phyloP scores from a whole-genome alignment of 495 filamentous ascomycete genomes.

The Aspergillus sclerotioniger region DNA sequence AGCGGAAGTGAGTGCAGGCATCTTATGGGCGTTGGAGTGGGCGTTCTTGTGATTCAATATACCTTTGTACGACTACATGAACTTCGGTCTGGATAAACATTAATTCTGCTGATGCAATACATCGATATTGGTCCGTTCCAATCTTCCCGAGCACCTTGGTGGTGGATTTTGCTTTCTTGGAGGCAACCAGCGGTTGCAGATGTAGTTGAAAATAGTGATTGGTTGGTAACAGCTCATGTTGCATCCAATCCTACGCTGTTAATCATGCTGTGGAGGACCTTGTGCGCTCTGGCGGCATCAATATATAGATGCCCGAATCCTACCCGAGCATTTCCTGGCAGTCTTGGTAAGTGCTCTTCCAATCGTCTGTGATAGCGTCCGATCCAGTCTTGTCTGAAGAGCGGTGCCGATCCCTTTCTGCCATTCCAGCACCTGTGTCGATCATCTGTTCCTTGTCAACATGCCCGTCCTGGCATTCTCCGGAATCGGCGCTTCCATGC shows the following conservation, averaged over 20 bases:
- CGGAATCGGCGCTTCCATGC: background rate
- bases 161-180: background rate
- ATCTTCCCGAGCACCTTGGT: background rate
- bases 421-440: background rate
- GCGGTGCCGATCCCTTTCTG: background rate
- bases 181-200: background rate
- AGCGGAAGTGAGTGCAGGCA: slow-evolving; percentile 56
- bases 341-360: slow-evolving; percentile 2
- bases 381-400: background rate
- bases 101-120: background rate
- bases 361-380: background rate
- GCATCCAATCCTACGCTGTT: too few relatives aligned
- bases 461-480: background rate
- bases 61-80: slow-evolving; percentile 42
- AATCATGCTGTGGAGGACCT: too few relatives aligned
- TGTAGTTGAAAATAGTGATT: background rate
- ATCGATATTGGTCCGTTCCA: background rate
- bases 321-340: background rate
- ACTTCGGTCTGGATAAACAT: slow-evolving; percentile 18
- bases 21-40: slow-evolving; percentile 10
- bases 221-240: too few relatives aligned
- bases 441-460: background rate
- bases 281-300: too few relatives aligned
- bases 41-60: slow-evolving; percentile 23
- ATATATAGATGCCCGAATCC: background rate